phyloP scores from a whole-genome alignment of 2,329 filamentous ascomycete species.

The Metarhizium humberi region DNA sequence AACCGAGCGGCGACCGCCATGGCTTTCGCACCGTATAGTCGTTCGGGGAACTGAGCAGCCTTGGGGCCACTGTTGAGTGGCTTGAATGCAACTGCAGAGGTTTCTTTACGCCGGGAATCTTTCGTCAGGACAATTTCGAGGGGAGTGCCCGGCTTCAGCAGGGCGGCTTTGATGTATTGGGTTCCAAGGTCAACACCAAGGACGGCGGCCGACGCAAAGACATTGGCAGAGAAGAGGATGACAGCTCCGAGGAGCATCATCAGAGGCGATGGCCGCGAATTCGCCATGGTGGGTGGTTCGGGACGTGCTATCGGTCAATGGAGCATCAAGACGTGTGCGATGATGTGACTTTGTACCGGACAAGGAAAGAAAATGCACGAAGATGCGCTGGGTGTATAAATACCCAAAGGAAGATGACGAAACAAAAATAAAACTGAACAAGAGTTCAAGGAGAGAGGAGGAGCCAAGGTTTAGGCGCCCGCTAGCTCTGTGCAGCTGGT shows the following conservation, averaged over 20 bases:
- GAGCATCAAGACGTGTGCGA: not conserved
- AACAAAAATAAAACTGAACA: conserved; percentile 5
- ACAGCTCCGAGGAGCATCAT: conserved; percentile 28
- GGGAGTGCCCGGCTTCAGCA: conserved; percentile 93
- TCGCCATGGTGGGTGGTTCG: conserved; percentile 22
- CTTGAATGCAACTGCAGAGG: conserved; percentile 87
- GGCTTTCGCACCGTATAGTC: conserved; percentile 86
- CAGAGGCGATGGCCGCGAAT: conserved; percentile 24
- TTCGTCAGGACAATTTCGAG: conserved; percentile 97
- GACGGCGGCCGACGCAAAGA: conserved; percentile 58
- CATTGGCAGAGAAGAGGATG: conserved; percentile 30
- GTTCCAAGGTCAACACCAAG: conserved; percentile 91
- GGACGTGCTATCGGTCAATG: conserved; percentile 4
- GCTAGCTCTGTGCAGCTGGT: not conserved
- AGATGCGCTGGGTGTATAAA: not conserved
- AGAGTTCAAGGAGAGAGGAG: not conserved
- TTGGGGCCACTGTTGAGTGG: conserved; percentile 58
- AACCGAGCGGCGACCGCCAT: conserved; percentile 79
- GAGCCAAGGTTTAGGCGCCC: not conserved
- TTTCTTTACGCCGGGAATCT: conserved; percentile 94
- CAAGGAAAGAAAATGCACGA: not conserved
- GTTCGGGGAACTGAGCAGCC: conserved; percentile 68
- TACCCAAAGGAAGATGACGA: conserved; percentile 1
- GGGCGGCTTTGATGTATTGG: conserved; percentile 90
- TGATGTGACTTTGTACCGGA: not conserved